Percentiles rank a stretch among this genome's conserved stretches.
phyloP scores from a whole-genome alignment of 805 yeast genomes.

The Candida suzukii region DNA sequence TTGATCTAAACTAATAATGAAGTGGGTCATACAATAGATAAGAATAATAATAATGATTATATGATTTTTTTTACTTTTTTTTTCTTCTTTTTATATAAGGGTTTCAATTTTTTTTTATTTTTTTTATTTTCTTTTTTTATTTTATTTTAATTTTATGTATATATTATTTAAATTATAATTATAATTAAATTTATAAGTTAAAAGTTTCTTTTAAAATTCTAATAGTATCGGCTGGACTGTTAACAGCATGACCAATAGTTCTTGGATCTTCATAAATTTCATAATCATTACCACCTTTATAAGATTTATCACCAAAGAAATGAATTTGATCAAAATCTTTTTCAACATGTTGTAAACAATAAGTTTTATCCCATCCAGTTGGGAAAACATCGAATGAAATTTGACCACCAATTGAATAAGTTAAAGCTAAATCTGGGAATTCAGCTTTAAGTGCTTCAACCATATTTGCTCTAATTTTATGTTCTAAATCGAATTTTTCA shows the following conservation, averaged over 20 bases:
- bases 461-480: slow-evolving; percentile 77
- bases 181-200: slow-evolving; percentile 33
- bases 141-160: too few species aligned
- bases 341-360: slow-evolving; percentile 89
- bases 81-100: too few species aligned
- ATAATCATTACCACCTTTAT: slow-evolving; percentile 97
- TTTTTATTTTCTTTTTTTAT: too few species aligned
- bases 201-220: slow-evolving; percentile 79
- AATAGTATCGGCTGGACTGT: slow-evolving; percentile 83
- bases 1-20: neutral
- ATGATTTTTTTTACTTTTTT: too few species aligned
- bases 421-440: slow-evolving; percentile 78
- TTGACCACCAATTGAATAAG: slow-evolving; percentile 99
- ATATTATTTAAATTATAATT: too few species aligned
- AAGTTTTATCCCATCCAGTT: slow-evolving; percentile 99
- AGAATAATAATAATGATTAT: too few species aligned
- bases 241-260: slow-evolving; percentile 94
- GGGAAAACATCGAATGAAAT: slow-evolving; percentile 99
- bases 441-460: slow-evolving; percentile 78
- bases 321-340: slow-evolving; percentile 83
- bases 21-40: too few species aligned
- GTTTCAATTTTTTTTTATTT: too few species aligned
- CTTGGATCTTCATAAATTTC: slow-evolving; percentile 90
- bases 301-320: slow-evolving; percentile 98
- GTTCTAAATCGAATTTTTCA: slow-evolving; percentile 75